Base-by-base conservation (phyloP, 371 early-diverging fungal genomes). In the Mortierella sp. region DNA sequence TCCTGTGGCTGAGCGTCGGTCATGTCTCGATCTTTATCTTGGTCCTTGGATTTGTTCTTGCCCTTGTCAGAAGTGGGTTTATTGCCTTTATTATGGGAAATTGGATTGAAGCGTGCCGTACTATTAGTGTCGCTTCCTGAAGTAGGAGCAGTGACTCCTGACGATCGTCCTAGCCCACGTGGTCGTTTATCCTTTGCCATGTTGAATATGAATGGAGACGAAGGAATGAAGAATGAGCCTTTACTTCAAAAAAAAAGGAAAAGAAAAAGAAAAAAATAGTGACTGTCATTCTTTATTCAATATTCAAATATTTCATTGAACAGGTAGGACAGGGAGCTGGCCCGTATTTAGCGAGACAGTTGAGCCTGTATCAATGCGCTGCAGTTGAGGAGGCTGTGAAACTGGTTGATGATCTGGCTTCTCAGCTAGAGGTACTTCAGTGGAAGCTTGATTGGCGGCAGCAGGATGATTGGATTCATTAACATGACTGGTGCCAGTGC, bases 101-200 rank as follows among this genome's bases (percentile, higher is more conserved):
- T 49, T 7, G 78, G 78, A 22, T 72, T 77, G 62, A 72, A 71
- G 34, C 78, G 72, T 2, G 55, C n/a, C 8, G 51, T 47, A 32
- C 28, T 51, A 37, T 15, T 66, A 2, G 51, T 35, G 15, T 45
- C 8, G 9, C 40, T 26, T 6, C n/a, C 68, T 23, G 61, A 3
- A 5, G 64, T 17, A 23, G 66, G 10, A 13, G 66, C 47, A 10
- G 51, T 3, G 29, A 64, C 49, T 0, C 61, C 76, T 37, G 65
- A 64, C 3, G 79, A 42, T 19, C 70, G 69, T 13, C 79, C 74
- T 4, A 79, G 74, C 61, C 79, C 79, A 19, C 79, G 54, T 17
- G 78, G 79, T 49, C 55, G 45, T 63, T 79, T 79, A 29, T 70
- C 66, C 53, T 73, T 67, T 26, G 79, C 74, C 74, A 73, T 79